Percentiles rank a stretch among this genome's conserved stretches.
Conservation (phyloP, 2,329 filamentous ascomycete genomes). For the Xylaria sp. region DNA sequence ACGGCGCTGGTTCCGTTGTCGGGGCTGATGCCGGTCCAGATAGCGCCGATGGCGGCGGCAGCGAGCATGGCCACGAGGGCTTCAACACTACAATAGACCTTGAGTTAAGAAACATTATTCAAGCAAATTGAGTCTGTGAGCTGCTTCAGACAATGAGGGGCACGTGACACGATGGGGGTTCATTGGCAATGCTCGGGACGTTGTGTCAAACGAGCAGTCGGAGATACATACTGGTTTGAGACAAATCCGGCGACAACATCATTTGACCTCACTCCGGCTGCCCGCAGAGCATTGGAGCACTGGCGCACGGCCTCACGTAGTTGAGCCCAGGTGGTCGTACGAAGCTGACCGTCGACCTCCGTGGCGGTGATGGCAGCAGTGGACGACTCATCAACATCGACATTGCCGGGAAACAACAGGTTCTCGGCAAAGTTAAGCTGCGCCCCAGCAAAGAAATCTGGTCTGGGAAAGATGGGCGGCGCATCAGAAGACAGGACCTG, state of each 20-base stretch:
- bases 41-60: constrained; percentile 72
- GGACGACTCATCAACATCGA: constrained; percentile 50
- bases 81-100: constrained; percentile 47
- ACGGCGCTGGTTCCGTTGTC: constrained; percentile 91
- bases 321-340: constrained; percentile 64
- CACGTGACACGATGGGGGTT: neutral
- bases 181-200: neutral
- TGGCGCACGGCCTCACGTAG: constrained; percentile 71
- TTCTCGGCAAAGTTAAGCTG: constrained; percentile 94
- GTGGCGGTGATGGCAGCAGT: constrained; percentile 76
- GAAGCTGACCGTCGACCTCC: constrained; percentile 59
- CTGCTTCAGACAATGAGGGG: neutral
- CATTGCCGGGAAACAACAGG: constrained; percentile 68
- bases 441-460: constrained; percentile 74
- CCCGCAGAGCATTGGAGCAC: constrained; percentile 66
- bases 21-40: constrained; percentile 91
- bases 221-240: constrained; percentile 61
- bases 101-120: neutral
- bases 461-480: constrained; percentile 75
- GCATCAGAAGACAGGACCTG: constrained; percentile 64
- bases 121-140: neutral
- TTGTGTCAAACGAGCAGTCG: neutral
- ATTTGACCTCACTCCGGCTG: constrained; percentile 52
- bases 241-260: constrained; percentile 69
- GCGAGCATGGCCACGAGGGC: constrained; percentile 85